Evolutionary conservation across 2,329 filamentous ascomycete genomes (phyloP), one percentile per base, ranked within the genome.

Genomic region (Aspergillus flavus): DNA sequence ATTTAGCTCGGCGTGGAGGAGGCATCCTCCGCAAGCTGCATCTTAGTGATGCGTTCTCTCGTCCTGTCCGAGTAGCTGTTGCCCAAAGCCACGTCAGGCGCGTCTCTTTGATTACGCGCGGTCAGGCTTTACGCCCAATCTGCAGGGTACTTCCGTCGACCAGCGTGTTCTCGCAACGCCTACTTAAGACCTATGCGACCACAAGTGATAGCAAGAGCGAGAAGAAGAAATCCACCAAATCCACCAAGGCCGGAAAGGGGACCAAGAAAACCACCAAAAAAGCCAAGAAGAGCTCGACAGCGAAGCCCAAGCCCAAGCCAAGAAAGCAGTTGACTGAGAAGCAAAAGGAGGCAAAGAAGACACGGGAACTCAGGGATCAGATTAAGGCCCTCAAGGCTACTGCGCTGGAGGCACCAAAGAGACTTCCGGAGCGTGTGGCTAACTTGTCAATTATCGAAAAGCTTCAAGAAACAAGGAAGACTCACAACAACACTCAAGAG

Each of bases 401-500:
- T 43, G 73, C 73, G 7, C 66, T 79, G 39, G 50, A 66, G n/a
- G 66, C 70, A 16, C 81, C 81, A 7, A 80, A 79, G 64, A 61
- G 57, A 41, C 69, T 79, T 16, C 71, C 78, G 7, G 48, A 59
- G 1, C 71, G 62, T 10, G 58, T 67, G 6, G 74, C 67, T 57
- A 66, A 53, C 14, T 48, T 79, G 54, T 66, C 71, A 63, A 45
- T 71, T 58, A 32, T 60, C 28, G 59, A 68, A 41, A 69, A 74
- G 58, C 46, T 71, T 16, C 19, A 48, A 11, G 66, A 70, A 45
- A 56, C 39, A 43, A 39, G 59, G 36, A 57, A 58, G 19, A 43
- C 34, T 10, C 32, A 61, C 23, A 61, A 57, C 7, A 6, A 14
- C 14, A 41, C n/a, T 9, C 41, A 11, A 5, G 70, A 73, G 19